These are phyloP conservation scores for Penicillium griseofulvum DNA, from an alignment of 2,329 filamentous ascomycete species.

Conservation along the genomic window DNA sequence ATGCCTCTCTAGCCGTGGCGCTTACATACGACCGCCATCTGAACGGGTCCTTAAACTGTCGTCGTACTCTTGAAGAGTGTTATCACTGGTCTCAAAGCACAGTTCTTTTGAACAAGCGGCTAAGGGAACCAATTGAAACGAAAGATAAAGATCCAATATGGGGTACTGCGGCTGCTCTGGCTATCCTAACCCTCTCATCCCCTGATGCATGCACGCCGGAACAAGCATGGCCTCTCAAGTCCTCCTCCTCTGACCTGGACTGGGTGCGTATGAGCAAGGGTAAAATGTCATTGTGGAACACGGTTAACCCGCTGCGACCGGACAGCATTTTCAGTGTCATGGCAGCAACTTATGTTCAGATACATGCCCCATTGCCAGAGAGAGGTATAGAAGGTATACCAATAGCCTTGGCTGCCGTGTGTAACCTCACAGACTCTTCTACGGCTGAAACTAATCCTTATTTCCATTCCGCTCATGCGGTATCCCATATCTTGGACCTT, in stretches of 20 bases:
- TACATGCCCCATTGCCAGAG: background rate
- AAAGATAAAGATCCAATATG: background rate
- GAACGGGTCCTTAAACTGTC: constrained; percentile 18
- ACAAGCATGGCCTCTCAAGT: background rate
- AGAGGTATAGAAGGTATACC: background rate
- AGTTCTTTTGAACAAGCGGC: constrained; percentile 39
- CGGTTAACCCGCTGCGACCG: background rate
- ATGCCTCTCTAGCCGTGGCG: constrained; percentile 47
- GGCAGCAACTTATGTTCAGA: background rate
- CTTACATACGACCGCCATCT: constrained; percentile 38
- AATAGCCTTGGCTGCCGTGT: background rate
- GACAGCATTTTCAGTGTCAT: background rate
- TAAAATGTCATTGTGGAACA: background rate
- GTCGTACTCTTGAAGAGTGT: constrained; percentile 39
- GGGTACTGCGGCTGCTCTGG: background rate
- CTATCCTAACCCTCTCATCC: background rate
- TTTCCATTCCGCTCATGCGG: background rate
- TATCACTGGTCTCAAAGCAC: constrained; percentile 48
- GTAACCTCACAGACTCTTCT: background rate
- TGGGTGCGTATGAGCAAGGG: background rate
- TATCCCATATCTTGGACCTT: background rate
- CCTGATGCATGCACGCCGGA: background rate
- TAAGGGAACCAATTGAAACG: constrained; percentile 34
- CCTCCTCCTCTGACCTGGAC: background rate
- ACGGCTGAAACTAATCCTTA: background rate